These are phyloP conservation scores for Bondarzewia mesenterica DNA, from an alignment of 1,284 basidiomycete species.

Conservation along the genomic window DNA sequence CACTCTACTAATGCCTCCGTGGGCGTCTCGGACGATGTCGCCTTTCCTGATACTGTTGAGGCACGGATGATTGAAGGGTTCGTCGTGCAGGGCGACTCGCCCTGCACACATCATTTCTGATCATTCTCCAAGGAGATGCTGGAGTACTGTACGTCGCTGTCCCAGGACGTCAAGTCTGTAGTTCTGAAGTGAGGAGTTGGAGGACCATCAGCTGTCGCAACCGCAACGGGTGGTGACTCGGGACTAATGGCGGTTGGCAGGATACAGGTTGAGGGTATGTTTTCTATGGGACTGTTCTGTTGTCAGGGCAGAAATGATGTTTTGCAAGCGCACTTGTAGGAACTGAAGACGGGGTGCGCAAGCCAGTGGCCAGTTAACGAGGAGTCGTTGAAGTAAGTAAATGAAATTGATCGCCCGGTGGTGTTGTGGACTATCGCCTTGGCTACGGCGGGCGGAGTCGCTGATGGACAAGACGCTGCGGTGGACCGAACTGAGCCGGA, in stretches of 20 bases:
- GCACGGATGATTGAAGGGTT: no score
- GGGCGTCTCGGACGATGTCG: no score
- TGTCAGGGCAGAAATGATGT: background rate
- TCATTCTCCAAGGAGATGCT: background rate
- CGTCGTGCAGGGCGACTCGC: no score
- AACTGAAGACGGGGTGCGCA: no score
- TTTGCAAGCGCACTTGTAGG: background rate
- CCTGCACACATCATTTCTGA: no score
- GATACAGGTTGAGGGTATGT: background rate
- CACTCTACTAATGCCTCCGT: no score
- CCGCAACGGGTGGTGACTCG: background rate
- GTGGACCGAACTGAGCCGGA: constrained; percentile 4
- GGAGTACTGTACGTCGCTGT: no score
- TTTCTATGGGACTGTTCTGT: background rate
- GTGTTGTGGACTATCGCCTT: background rate
- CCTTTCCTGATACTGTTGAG: no score
- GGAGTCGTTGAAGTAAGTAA: no score
- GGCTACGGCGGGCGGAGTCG: background rate
- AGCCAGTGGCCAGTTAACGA: no score
- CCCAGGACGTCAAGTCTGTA: background rate
- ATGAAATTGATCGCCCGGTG: background rate
- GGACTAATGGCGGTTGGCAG: background rate
- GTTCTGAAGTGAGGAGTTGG: background rate
- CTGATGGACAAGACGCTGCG: constrained; percentile 8
- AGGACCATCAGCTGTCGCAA: background rate